Evolutionary conservation across 1,284 basidiomycete genomes (phyloP), one percentile per base, ranked within the genome.

Genomic region (Cutaneotrichosporon daszewskae): DNA sequence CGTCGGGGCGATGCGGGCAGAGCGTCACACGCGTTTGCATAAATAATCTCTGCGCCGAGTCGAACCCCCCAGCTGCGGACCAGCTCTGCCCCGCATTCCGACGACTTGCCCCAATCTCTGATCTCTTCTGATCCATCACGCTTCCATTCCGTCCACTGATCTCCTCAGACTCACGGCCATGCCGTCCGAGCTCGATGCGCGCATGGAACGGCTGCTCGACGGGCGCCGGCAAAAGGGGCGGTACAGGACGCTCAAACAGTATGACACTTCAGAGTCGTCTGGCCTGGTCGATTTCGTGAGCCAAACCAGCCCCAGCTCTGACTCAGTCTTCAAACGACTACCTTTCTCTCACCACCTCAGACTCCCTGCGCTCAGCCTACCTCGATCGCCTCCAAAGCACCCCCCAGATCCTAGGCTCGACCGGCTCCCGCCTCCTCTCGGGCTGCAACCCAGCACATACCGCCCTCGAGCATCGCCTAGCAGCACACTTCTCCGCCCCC

Each of bases 391-490:
- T 90, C 2, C 47, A 68, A 0, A 71, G 79, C 0, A 77, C 80
- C 0, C 72, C 80, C 0, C 53, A 55, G 23, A 76, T 90, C 36
- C 78, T 91, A n/a, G 91, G 92, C 18, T 89, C 89, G 2, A 85
- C 88, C 1, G 90, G 90, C 11, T 94, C 89, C 11, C 77, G 94
- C 9, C 76, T 97, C 1, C 79, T 96, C n/a, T 86, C 90, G 47
- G 78, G 78, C 25, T 87, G 90, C 63, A 78, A 80, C 0, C 67
- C 74, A 7, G 74, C 78, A 2, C 89, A 94, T 67, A 72, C 72
- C 19, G 72, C 74, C 2, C 75, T 94, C 38, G 89, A 94, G 65
- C 66, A 68, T 6, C 78, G 85, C 1, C 75, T 91, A 17, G 71
- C 75, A 0, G 48, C 37, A 2, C 85, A 87, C 68, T 87, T 91